phyloP scores from a whole-genome alignment of 2,329 filamentous ascomycete species.

The Pseudocercospora ulei region DNA sequence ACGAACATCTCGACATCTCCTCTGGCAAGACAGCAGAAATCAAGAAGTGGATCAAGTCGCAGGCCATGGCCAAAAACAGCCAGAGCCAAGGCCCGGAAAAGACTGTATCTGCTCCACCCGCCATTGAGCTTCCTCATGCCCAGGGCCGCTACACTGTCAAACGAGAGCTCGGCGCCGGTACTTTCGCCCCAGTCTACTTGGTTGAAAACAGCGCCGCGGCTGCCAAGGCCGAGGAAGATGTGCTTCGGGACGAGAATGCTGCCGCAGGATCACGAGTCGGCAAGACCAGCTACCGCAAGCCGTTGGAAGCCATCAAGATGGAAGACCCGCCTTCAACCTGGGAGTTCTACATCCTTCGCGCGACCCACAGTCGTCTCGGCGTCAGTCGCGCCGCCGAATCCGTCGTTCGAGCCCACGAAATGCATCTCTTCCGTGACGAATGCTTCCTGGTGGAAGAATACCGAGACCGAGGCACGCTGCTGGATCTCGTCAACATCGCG shows the following conservation, averaged over 20 bases:
- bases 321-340: conserved; percentile 79
- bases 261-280: conserved; percentile 46
- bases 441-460: conserved; percentile 82
- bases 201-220: conserved; percentile 52
- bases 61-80: conserved; percentile 48
- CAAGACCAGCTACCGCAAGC: conserved; percentile 49
- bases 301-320: conserved; percentile 84
- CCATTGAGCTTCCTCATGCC: conserved; percentile 58
- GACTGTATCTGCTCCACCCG: conserved; percentile 51
- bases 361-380: conserved; percentile 66
- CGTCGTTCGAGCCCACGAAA: conserved; percentile 72
- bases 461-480: conserved; percentile 77
- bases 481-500: conserved; percentile 88
- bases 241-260: conserved; percentile 37
- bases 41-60: conserved; percentile 65
- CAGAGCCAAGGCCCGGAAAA: conserved; percentile 34
- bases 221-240: conserved; percentile 32
- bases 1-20: conserved; percentile 56
- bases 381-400: conserved; percentile 61
- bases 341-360: conserved; percentile 94
- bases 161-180: conserved; percentile 80
- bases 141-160: conserved; percentile 64
- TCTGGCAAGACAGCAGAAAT: conserved; percentile 65
- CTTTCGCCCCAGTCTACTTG: conserved; percentile 91
- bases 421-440: conserved; percentile 86